These are phyloP conservation scores for Dryadomyces sulphureus DNA, from an alignment of 2,329 filamentous ascomycete species.

Conservation along the genomic window DNA sequence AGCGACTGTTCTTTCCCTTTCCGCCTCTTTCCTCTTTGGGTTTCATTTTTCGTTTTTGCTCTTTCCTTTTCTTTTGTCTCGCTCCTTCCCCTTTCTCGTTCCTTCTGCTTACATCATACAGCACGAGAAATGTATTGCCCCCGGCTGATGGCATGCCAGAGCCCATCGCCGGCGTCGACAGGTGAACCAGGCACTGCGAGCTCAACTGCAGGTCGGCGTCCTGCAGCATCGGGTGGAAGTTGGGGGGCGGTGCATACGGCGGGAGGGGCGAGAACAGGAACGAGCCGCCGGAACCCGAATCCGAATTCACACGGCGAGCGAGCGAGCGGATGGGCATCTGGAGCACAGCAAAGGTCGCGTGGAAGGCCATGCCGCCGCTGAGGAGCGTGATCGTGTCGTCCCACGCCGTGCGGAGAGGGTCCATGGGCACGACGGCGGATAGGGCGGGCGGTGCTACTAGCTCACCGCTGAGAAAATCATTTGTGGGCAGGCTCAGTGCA, in stretches of 20 bases:
- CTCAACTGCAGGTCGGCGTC: slow-evolving; percentile 25
- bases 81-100: not conserved
- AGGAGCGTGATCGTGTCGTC: slow-evolving; percentile 28
- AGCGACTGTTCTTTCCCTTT: not conserved
- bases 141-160: slow-evolving; percentile 13
- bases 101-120: slow-evolving; percentile 32
- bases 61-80: not conserved
- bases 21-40: not conserved
- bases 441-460: not conserved
- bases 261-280: slow-evolving; percentile 23
- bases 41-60: not conserved
- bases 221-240: slow-evolving; percentile 20
- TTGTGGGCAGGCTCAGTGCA: not conserved
- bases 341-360: slow-evolving; percentile 29
- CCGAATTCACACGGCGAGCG: slow-evolving; percentile 12
- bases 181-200: slow-evolving; percentile 28
- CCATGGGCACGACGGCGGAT: slow-evolving; percentile 13
- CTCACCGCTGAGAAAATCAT: not conserved
- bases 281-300: slow-evolving; percentile 7
- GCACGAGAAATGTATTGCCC: slow-evolving; percentile 31
- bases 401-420: slow-evolving; percentile 35
- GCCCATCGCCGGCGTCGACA: slow-evolving; percentile 17
- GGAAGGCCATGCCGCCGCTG: slow-evolving; percentile 20
- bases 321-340: slow-evolving; percentile 25
- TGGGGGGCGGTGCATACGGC: slow-evolving; percentile 20